Conservation (phyloP, 805 yeast genomes). For the Pichia insulana region DNA sequence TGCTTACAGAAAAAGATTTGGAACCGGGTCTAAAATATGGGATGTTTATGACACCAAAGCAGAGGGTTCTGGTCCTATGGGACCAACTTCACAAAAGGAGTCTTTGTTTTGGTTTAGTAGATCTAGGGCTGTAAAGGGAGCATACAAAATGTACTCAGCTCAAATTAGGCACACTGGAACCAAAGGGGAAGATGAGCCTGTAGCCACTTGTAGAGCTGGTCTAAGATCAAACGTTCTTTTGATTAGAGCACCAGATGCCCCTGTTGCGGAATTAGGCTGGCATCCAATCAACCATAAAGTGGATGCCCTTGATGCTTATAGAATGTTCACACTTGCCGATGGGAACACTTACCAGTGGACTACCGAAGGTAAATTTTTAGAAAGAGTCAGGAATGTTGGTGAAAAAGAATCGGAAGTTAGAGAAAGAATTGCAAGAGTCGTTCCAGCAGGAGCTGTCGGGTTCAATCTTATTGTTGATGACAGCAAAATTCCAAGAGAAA, state of each 20-base stretch:
- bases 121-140: constrained; percentile 61
- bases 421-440: constrained; percentile 52
- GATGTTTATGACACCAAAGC: constrained; percentile 43
- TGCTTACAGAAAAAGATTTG: constrained; percentile 47
- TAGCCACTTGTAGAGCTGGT: constrained; percentile 53
- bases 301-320: constrained; percentile 52
- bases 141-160: constrained; percentile 46
- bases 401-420: constrained; percentile 58
- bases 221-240: constrained; percentile 49
- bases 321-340: constrained; percentile 52
- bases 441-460: constrained; percentile 44
- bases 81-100: constrained; percentile 35
- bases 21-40: constrained; percentile 50
- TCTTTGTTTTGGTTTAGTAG: constrained; percentile 46
- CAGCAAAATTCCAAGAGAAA: constrained; percentile 43
- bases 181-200: constrained; percentile 46
- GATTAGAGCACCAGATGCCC: constrained; percentile 40
- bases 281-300: constrained; percentile 51
- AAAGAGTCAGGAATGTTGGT: constrained; percentile 48
- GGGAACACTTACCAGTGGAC: constrained; percentile 63
- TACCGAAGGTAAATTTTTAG: constrained; percentile 47
- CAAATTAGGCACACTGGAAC: constrained; percentile 34
- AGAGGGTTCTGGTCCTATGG: constrained; percentile 30
- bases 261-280: constrained; percentile 55
- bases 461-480: constrained; percentile 50